phyloP scores from a whole-genome alignment of 331 rosid species.

The Saraca asoca region DNA sequence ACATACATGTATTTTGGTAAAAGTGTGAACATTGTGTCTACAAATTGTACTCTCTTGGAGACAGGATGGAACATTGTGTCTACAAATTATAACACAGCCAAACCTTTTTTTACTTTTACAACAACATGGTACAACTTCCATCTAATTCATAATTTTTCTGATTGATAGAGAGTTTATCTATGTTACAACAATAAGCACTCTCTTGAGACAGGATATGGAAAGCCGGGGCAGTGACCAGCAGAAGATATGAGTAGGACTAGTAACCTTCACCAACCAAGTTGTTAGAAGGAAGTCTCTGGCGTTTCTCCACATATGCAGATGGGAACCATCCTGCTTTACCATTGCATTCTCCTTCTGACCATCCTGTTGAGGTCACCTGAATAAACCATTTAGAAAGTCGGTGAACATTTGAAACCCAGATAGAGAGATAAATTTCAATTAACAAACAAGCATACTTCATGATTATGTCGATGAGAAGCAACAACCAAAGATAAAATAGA shows the following conservation, averaged over 20 bases:
- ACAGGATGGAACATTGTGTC: too few relatives aligned
- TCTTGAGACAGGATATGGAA: slow-evolving; percentile 27
- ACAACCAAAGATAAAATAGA: neutral
- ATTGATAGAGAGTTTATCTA: too few relatives aligned
- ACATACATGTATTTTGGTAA: too few relatives aligned
- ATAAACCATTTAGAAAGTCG: slow-evolving; percentile 18
- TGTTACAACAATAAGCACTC: too few relatives aligned
- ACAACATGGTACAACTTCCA: too few relatives aligned
- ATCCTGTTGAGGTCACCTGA: slow-evolving; percentile 78
- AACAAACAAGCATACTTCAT: slow-evolving; percentile 3
- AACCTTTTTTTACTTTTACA: too few relatives aligned
- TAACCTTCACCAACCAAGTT: slow-evolving; percentile 58
- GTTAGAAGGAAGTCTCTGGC: slow-evolving; percentile 74
- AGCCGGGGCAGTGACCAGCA: slow-evolving; percentile 26
- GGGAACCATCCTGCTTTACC: slow-evolving; percentile 97
- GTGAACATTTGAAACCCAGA: slow-evolving; percentile 23
- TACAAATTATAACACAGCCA: too few relatives aligned
- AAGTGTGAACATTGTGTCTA: too few relatives aligned
- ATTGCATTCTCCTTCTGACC: slow-evolving; percentile 97
- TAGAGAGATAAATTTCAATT: slow-evolving; percentile 15
- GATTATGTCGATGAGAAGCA: slow-evolving; percentile 11
- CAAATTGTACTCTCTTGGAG: too few relatives aligned
- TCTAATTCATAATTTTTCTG: too few relatives aligned
- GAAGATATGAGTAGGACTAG: slow-evolving; percentile 38
- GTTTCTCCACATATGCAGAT: slow-evolving; percentile 75